Percentiles rank a stretch among this genome's conserved stretches.
Evolutionary conservation across 495 filamentous ascomycete species (phyloP).

Genomic region (Chaetomium tenue): DNA sequence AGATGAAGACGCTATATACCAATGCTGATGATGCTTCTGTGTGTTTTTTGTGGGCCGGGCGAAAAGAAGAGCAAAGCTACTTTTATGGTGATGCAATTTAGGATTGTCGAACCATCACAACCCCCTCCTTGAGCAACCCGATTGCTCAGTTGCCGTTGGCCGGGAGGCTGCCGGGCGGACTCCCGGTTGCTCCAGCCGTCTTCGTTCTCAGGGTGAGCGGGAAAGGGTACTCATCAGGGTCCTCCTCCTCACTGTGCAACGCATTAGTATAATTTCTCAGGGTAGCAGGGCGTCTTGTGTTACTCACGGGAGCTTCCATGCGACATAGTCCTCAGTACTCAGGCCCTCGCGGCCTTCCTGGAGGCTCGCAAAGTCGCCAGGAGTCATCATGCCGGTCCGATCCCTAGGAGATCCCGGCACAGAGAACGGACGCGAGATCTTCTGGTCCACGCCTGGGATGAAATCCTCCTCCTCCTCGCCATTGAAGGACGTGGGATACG

Average conservation of each 20-base stretch:
- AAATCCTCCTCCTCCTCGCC: conserved; percentile 74
- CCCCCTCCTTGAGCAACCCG: not conserved
- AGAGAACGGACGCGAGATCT: conserved; percentile 89
- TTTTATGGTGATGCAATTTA: conserved; percentile 5
- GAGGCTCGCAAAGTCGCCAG: conserved; percentile 92
- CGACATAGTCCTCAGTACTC: conserved; percentile 94
- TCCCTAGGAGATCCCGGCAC: conserved; percentile 90
- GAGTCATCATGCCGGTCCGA: conserved; percentile 96
- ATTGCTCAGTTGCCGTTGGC: conserved; percentile 41
- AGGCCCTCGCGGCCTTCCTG: conserved; percentile 93
- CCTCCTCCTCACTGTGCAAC: conserved; percentile 79
- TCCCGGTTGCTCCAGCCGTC: conserved; percentile 37
- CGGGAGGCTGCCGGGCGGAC: conserved; percentile 40
- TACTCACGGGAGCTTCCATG: conserved; percentile 96
- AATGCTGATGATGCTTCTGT: conserved; percentile 10
- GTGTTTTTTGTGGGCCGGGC: not conserved
- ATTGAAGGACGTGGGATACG: conserved; percentile 82
- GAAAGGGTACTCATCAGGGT: conserved; percentile 90
- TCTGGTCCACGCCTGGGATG: conserved; percentile 84
- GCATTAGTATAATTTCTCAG: conserved; percentile 5
- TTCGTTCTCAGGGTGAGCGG: conserved; percentile 73
- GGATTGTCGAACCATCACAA: not conserved
- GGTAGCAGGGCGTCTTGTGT: not conserved
- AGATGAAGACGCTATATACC: conserved; percentile 8
- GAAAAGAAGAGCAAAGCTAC: conserved; percentile 6